These are phyloP conservation scores for Bromus sterilis DNA, from an alignment of 176 grass and related monocot genomes.

Conservation along the genomic window DNA sequence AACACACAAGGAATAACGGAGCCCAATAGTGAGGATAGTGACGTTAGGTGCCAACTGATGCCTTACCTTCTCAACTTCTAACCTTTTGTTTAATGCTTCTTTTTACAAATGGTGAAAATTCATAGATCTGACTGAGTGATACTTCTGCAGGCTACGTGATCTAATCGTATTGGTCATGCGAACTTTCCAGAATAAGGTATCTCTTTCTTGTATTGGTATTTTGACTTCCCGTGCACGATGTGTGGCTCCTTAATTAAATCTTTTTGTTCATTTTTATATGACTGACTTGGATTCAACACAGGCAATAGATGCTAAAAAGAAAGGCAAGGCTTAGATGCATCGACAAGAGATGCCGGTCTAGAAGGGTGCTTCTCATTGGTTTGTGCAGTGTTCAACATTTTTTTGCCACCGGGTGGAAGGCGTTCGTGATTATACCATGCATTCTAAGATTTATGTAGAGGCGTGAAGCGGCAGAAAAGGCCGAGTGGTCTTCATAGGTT, in stretches of 20 bases:
- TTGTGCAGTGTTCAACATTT: constrained; percentile 25
- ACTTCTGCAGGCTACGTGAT: constrained; percentile 61
- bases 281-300: constrained; percentile 26
- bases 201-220: constrained; percentile 11
- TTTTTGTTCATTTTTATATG: background rate
- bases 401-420: background rate
- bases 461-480: background rate
- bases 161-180: constrained; percentile 86
- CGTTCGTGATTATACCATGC: background rate
- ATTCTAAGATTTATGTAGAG: constrained; percentile 14
- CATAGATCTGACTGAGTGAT: constrained; percentile 6
- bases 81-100: background rate
- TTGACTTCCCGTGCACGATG: background rate
- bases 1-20: constrained; percentile 44
- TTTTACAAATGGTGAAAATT: background rate
- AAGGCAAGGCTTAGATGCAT: constrained; percentile 55
- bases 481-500: background rate
- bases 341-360: background rate
- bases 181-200: constrained; percentile 87
- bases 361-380: constrained; percentile 33
- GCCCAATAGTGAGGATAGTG: constrained; percentile 28
- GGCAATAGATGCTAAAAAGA: constrained; percentile 80
- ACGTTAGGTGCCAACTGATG: constrained; percentile 47
- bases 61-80: background rate
- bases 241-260: background rate